Evolutionary conservation across 495 filamentous ascomycete genomes (phyloP), one percentile per base, ranked within the genome.

Genomic region (Annulohypoxylon bovei): DNA sequence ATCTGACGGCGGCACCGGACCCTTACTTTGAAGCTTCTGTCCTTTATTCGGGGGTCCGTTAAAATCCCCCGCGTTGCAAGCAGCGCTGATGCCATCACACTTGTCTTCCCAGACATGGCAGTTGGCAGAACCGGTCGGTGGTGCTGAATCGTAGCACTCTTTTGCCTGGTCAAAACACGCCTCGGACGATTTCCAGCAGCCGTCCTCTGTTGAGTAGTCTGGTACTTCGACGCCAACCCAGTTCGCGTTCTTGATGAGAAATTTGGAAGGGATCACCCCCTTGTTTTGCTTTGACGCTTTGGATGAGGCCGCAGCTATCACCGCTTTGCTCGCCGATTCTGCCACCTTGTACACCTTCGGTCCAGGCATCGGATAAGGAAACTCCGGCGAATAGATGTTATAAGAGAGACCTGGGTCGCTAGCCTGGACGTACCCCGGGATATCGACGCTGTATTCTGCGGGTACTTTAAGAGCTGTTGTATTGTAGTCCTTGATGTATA

Each of bases 191-290:
- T 75, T 74, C 85, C 85, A 91, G 81, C 91, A 94, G n/a, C 85
- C 84, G 11, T 68, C 60, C 66, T 87, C 79, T 37, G 79, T 78
- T 4, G 75, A 78, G 75, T 89, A 93, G 7, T 60, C 62, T 0
- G 86, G 76, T 0, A 91, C 78, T 68, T 91, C 85, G 20, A 82
- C 70, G 32, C 84, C 89, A 75, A 89, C 92, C 91, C 91, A 93
- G 77, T 93, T 91, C 37, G 80, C 90, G 71, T 91, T 92, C 64
- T 86, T 84, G 53, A 90, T 75, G 30, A 91, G 79, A 75, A 87
- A 91, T 47, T 78, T 74, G 0, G 71, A 50, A 0, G 88, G 89
- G 42, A 87, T 80, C 11, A 78, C 72, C 35, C 84, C 85, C 9
- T 81, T 58, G n/a, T 67, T 74, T 53, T 84, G 80, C 12, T 68